Evolutionary conservation across 2,329 filamentous ascomycete genomes (phyloP).

Genomic region (Fusarium austroafricanum): DNA sequence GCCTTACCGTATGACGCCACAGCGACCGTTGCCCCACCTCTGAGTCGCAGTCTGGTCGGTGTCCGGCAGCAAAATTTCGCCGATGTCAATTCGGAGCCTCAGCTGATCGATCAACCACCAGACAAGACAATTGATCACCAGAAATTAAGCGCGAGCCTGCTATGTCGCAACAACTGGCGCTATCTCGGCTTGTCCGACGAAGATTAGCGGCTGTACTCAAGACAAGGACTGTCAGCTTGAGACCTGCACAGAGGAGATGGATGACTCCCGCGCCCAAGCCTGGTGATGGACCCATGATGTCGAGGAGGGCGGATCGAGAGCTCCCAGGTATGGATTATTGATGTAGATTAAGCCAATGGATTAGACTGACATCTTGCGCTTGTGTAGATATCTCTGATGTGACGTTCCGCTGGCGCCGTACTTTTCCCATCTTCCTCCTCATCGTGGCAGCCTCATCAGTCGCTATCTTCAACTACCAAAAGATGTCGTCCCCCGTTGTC

Average conservation of each 20-base stretch:
- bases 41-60: slow-evolving; percentile 25
- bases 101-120: slow-evolving; percentile 33
- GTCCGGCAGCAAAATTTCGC: slow-evolving; percentile 46
- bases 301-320: slow-evolving; percentile 72
- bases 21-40: slow-evolving; percentile 23
- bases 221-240: slow-evolving; percentile 26
- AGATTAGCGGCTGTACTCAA: slow-evolving; percentile 43
- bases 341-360: background rate
- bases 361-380: background rate
- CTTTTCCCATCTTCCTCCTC: slow-evolving; percentile 82
- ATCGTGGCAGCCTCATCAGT: slow-evolving; percentile 78
- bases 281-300: slow-evolving; percentile 73
- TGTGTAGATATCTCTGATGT: slow-evolving; percentile 56
- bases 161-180: slow-evolving; percentile 43
- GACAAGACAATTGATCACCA: slow-evolving; percentile 2
- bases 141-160: background rate
- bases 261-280: slow-evolving; percentile 67
- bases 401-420: slow-evolving; percentile 73
- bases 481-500: slow-evolving; percentile 87
- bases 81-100: slow-evolving; percentile 37
- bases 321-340: slow-evolving; percentile 64
- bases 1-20: slow-evolving; percentile 49
- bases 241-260: slow-evolving; percentile 57
- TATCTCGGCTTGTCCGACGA: slow-evolving; percentile 44
- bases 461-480: slow-evolving; percentile 99